Conservation (phyloP, 441 rosid species). For the Capsella rubella region DNA sequence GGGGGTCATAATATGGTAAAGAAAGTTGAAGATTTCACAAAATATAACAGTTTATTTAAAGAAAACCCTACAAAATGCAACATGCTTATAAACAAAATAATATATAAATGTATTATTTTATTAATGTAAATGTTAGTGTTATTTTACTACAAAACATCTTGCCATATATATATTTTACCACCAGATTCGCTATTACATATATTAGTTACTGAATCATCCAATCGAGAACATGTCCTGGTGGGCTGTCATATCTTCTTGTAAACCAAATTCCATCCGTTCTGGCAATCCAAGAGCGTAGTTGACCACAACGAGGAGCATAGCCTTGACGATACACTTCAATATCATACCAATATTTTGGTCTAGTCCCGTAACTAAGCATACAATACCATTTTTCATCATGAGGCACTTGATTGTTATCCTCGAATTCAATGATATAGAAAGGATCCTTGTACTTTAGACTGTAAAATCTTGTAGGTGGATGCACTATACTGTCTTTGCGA, state of each 20-base stretch:
- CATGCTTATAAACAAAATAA: not conserved
- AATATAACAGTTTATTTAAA: not conserved
- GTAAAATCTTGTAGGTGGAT: not conserved
- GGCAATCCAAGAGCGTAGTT: constrained; percentile 1
- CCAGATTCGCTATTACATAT: too few relatives aligned
- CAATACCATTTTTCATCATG: not conserved
- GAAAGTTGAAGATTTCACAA: too few relatives aligned
- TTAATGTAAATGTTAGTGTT: not conserved
- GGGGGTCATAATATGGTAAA: too few relatives aligned
- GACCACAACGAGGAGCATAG: not conserved
- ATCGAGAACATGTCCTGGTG: not conserved
- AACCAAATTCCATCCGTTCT: constrained; percentile 6
- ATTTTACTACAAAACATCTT: too few relatives aligned
- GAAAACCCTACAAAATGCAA: not conserved
- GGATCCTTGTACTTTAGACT: not conserved
- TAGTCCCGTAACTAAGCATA: not conserved
- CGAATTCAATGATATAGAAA: not conserved
- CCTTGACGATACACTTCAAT: not conserved
- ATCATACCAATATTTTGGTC: not conserved
- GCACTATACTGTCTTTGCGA: not conserved
- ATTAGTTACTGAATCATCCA: constrained; percentile 8
- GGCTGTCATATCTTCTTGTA: not conserved
- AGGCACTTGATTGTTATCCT: not conserved
- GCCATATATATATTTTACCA: too few relatives aligned
- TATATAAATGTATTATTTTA: not conserved